Base-by-base conservation (phyloP, 2,329 filamentous ascomycete genomes). In the Drechslerella dactyloides region DNA sequence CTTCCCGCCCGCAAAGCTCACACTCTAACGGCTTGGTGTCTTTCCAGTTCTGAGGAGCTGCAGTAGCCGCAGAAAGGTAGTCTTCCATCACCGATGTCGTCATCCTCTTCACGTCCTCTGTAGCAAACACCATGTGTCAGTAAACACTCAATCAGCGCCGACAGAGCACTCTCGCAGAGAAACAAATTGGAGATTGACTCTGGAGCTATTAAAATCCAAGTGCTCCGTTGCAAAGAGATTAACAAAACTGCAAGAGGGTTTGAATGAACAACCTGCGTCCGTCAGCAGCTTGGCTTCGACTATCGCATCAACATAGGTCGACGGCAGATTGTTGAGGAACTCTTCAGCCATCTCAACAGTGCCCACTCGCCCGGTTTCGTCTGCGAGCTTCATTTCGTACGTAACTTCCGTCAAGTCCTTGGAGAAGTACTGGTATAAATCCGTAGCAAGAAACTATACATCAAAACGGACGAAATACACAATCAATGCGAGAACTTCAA, bases 1-100 rank as follows among this genome's bases (percentile, higher is more conserved):
- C 69, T 44, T 73, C 57, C 44, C 91, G 83, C 1, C 82, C 85
- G 78, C 91, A 96, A 23, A 96, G 84, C 81, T 96, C 91, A 79
- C 91, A 96, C 2, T 82, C 83, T 2, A 80, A 78, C 0, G 82
- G 80, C 23, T 85, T 84, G 0, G 88, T 89, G 0, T 82, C 80
- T 0, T 81, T 80, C 76, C 88, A 88, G 6, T 86, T 82, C 0
- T 89, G 88, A 0, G 90, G 90, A 0, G 88, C 81, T 0, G 86
- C 82, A 0, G 84, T 86, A 7, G 84, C 81, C 0, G 83, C 78
- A 0, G 80, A 78, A 11, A 91, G 81, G 79, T 91, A 94, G 0
- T 84, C 80, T 0, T 83, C 83, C 0, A 94, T 78, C 2, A 74
- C 75, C 8, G 50, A 37, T 10, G 61, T 73, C 48, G 69, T 73